Base-by-base conservation (phyloP, 1,284 basidiomycete genomes). In the Cutaneotrichosporon cutaneum region DNA sequence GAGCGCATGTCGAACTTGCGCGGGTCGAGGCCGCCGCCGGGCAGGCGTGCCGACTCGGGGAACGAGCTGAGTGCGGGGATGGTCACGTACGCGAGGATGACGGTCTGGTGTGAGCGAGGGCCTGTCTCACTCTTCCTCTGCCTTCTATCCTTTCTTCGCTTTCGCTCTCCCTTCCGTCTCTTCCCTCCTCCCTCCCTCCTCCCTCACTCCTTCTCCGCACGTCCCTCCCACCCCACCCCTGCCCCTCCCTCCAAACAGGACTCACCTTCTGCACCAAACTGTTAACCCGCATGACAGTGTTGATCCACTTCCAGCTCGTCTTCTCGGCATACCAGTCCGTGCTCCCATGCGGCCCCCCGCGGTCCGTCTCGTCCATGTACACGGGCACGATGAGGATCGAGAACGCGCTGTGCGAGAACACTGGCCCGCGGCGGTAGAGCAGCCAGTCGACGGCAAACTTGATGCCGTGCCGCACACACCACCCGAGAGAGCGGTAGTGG, bases 361-460 rank as follows among this genome's bases (percentile, higher is more conserved):
- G 83, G 74, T 98, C 94, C 48, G 81, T 78, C 0, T 85, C 83
- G 69, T 96, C 88, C 80, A 91, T 88, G 72, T 97, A 98, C 1
- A 90, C 88, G 0, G 95, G 95, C 58, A 93, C 86, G 16, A 95
- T 83, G 10, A 95, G 86, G 36, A 97, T 81, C 0, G 93, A 90
- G 70, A 99, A 97, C 70, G 94, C 96, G 52, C 4, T 36, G 33
- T 99, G 96, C 3, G 88, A 84, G 76, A 98, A 98, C 0, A 96
- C 92, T 0, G 95, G 94, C 0, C 96, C 96, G 10, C 89, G 86
- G 66, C 94, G 94, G 80, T 99, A 99, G 33, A 99, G 81, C 16
- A 99, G 83, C 81, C 90, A 92, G 73, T 99, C 96, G 47, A 90
- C 90, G 73, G 94, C 97, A 79, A 99, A 99, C 80, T 99, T 99